Percentiles rank a stretch among this genome's conserved stretches.
Evolutionary conservation across 148 eudicot genomes (phyloP).

Genomic region (Beta vulgaris): DNA sequence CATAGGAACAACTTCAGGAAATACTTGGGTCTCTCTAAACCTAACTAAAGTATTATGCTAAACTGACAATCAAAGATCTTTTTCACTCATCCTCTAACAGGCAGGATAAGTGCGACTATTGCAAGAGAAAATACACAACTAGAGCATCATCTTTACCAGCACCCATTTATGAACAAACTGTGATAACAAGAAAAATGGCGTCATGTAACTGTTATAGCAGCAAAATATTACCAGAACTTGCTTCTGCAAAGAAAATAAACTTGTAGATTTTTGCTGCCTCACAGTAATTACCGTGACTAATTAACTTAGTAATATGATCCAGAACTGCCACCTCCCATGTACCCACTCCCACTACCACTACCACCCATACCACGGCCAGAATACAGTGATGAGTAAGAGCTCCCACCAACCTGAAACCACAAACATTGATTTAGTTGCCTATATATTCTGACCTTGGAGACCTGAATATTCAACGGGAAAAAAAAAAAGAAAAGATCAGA

Average conservation of each 20-base stretch:
- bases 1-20: neutral
- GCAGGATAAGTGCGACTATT: neutral
- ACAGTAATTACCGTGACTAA: neutral
- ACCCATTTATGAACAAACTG: neutral
- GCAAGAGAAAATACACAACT: neutral
- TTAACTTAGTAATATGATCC: slow-evolving; percentile 84
- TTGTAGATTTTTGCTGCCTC: neutral
- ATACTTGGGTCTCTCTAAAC: slow-evolving; percentile 2
- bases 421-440: neutral
- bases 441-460: neutral
- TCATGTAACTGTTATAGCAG: neutral
- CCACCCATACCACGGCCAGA: slow-evolving; percentile 71
- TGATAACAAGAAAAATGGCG: neutral
- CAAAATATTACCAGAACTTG: neutral
- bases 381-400: slow-evolving; percentile 82
- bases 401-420: slow-evolving; percentile 65
- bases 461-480: too few relatives aligned
- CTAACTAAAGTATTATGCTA: neutral
- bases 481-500: slow-evolving; percentile 7
- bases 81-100: neutral
- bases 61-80: neutral
- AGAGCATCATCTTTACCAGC: neutral
- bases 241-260: neutral
- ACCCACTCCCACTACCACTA: slow-evolving; percentile 57
- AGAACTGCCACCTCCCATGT: slow-evolving; percentile 78